Evolutionary conservation across 345 rosid species (phyloP), one percentile per base, ranked within the genome.

Genomic region (Ricinus communis): DNA sequence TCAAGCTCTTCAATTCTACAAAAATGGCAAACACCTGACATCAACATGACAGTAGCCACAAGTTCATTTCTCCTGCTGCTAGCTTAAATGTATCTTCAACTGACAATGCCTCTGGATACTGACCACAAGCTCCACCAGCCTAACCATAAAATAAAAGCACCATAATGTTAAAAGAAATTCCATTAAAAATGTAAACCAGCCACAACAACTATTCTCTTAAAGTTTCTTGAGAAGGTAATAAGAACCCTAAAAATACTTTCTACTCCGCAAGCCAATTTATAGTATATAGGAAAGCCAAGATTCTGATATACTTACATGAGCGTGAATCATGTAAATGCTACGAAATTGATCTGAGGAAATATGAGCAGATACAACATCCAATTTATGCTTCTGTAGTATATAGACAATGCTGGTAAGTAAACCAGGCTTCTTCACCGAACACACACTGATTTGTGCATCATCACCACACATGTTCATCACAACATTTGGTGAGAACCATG

Each of bases 401-500:
- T 62, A 76, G 52, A 80, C 58, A 33, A 86, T 77, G 50, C 81
- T 62, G 65, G 83, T 11, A 16, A 88, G 75, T 16, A 82, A 49
- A 9, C 90, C 87, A 0, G 81, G 72, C 78, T 75, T 83, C 76
- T 66, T 73, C 0, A 69, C 22, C 0, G 88, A 74, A 65, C 90
- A 88, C 24, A 88, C 70, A 13, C 77, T 76, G 79, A 88, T 76
- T 21, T 80, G 85, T 1, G 87, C 93, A 51, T 80, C 82, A 41
- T 80, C 74, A 0, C 87, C 88, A 1, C 85, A 78, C 74, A 82
- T 71, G 79, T 74, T 88, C 62, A 86, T 24, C 15, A 83, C 84
- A 1, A 86, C 85, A 61, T 83, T 88, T 0, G 87, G 84, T 1
- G 89, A 86, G 73, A 81, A 74, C 90, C 89, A 84, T 54, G 87